Base-by-base conservation (phyloP, 371 early-diverging fungal genomes). In the Mortierella sp. region DNA sequence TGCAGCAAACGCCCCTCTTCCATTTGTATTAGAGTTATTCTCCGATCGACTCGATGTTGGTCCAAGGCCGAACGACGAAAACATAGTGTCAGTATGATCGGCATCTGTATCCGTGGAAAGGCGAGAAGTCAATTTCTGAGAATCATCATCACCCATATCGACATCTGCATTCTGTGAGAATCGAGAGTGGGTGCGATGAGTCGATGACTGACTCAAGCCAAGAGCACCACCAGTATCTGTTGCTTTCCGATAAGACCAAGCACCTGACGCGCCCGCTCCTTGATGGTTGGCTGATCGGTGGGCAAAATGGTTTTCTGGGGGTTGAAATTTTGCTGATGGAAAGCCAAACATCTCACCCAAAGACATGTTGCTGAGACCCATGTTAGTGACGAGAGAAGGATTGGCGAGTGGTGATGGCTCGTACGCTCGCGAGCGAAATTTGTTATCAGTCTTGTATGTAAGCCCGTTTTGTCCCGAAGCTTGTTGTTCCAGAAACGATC, bases 401-500 rank as follows among this genome's bases (percentile, higher is more conserved):
- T 75, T 68, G 35, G 81, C 75, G 1, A 80, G 68, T 13, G 81
- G 81, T 4, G 81, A 80, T 9, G 81, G 75, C 31, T 80, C 75
- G 47, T 80, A 80, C 2, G 81, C 81, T 3, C 81, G 70, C 22
- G 75, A 66, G 35, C 59, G 75, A 54, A 75, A 80, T 43, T 67
- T 70, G 43, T 49, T 71, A 28, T 79, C 66, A 3, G 26, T 47
- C 22, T 13, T 65, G 28, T 22, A n/a, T 29, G 8, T 13, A 26
- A 42, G 23, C 19, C 34, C n/a, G 34, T 34, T 47, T 23, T 22
- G 37, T 9, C 10, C 34, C 7, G 26, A 22, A 6, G 68, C 2
- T 43, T 37, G 58, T 19, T 47, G 40, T 29, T 40, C 65, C 19
- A 49, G 64, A 37, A 34, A 9, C 7, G 49, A 58, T 53, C 56